Evolutionary conservation across 2,329 filamentous ascomycete species (phyloP), one percentile per base, ranked within the genome.

Genomic region (Calonectria honghensis): DNA sequence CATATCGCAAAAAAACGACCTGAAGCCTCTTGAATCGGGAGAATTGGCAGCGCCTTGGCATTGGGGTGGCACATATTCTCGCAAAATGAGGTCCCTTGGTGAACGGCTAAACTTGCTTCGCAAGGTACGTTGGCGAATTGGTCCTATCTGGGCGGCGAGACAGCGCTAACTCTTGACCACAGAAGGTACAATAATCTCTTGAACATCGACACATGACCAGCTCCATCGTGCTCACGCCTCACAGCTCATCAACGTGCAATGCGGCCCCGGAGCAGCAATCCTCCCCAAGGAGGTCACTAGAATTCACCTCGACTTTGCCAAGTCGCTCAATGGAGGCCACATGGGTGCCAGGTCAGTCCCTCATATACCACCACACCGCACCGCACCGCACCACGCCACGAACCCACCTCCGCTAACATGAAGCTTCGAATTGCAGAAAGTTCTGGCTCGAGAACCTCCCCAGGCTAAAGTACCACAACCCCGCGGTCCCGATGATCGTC

Each of bases 391-490:
- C 27, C 61, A 31, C 27, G 9, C 14, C 18, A 54, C 31, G 41
- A 51, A 35, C 37, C 37, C 79, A 73, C 68, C 63, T 29, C 52
- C 52, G 20, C 63, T 52, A 5, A 32, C 27, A 51, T 35, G n/a
- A n/a, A 39, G 35, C 35, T 27, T 39, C 6, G 57, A 41, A 63
- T 63, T 63, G 74, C 78, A 98, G 96, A 82, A 95, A 95, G 87
- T 98, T 99, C 90, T 98, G 95, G 95, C 92, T 91, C 77, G 89
- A 93, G 75, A 94, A 93, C 83, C 92, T 98, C 63, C 95, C 95
- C 29, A 92, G 95, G 72, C 89, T 99, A 79, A 98, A 99, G 89
- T 99, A 93, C 88, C 94, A 98, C 89, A 99, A 99, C 85, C 97
- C 97, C 0, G 87, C 92, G 16, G 85, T 98, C 59, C 92, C 94